phyloP scores from a whole-genome alignment of 768 basidiomycete species.

The Rhizopogon roseolus region DNA sequence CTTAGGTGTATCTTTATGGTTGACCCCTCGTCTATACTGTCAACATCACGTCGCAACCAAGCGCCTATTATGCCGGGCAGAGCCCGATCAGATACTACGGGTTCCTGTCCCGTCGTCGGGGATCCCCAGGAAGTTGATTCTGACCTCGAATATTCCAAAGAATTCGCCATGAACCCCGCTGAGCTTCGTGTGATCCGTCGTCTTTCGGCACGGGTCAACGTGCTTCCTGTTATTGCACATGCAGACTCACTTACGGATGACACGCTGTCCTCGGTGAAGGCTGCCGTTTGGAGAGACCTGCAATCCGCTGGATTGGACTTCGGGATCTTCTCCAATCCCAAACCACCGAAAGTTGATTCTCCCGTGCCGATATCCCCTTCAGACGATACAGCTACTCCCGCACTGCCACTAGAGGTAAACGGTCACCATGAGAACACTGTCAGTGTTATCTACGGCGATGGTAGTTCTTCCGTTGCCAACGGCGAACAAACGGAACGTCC shows the following conservation, averaged over 20 bases:
- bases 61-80: constrained; percentile 45
- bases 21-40: constrained; percentile 69
- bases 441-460: constrained; percentile 23
- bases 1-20: constrained; percentile 80
- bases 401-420: constrained; percentile 16
- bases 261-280: constrained; percentile 64
- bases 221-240: constrained; percentile 77
- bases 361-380: background rate
- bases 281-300: constrained; percentile 66
- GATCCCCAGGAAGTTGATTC: constrained; percentile 46
- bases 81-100: constrained; percentile 63
- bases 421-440: constrained; percentile 23
- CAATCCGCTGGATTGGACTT: constrained; percentile 65
- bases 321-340: constrained; percentile 63
- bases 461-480: constrained; percentile 17
- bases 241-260: constrained; percentile 84
- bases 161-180: constrained; percentile 66
- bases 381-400: constrained; percentile 7
- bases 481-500: constrained; percentile 47
- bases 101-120: constrained; percentile 51
- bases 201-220: constrained; percentile 68
- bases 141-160: constrained; percentile 43
- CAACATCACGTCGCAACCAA: constrained; percentile 43
- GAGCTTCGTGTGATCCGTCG: constrained; percentile 78
- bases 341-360: constrained; percentile 10